phyloP scores from a whole-genome alignment of 495 filamentous ascomycete species.

The Evernia prunastri region DNA sequence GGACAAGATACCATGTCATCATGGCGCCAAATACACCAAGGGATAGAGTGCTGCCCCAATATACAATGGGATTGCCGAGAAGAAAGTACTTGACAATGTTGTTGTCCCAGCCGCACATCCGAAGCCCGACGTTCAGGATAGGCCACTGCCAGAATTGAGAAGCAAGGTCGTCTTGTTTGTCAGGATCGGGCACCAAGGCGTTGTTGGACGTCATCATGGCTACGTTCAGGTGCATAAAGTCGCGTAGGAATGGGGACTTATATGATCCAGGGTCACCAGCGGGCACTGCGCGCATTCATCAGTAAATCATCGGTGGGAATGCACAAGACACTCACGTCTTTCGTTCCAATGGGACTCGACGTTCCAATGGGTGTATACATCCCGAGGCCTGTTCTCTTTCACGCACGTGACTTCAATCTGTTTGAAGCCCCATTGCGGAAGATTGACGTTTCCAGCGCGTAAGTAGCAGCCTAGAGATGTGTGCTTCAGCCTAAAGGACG shows the following conservation, averaged over 20 bases:
- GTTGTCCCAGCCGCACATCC: conserved; percentile 99
- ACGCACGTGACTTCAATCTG: conserved; percentile 95
- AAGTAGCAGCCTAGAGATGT: conserved; percentile 83
- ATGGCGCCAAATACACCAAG: conserved; percentile 66
- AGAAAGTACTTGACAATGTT: conserved; percentile 95
- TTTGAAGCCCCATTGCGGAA: conserved; percentile 99
- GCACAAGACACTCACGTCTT: conserved; percentile 58
- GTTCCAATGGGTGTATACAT: conserved; percentile 98
- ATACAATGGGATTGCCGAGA: conserved; percentile 91
- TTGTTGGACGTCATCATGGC: conserved; percentile 99
- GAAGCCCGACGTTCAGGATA: conserved; percentile 84
- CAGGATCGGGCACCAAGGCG: conserved; percentile 91
- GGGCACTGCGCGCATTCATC: conserved; percentile 56
- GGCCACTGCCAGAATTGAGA: conserved; percentile 99
- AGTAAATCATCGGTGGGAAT: conserved; percentile 24
- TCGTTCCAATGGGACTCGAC: conserved; percentile 94
- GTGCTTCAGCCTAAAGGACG: conserved; percentile 85
- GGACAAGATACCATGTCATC: conserved; percentile 76
- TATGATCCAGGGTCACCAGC: conserved; percentile 86
- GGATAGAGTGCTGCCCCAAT: conserved; percentile 84
- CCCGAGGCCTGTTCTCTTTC: conserved; percentile 86
- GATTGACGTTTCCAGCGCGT: conserved; percentile 89
- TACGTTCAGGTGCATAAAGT: conserved; percentile 96
- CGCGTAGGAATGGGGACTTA: conserved; percentile 91
- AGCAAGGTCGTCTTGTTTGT: conserved; percentile 97